Base-by-base conservation (phyloP, 345 rosid species). In the Camelina laxa region DNA sequence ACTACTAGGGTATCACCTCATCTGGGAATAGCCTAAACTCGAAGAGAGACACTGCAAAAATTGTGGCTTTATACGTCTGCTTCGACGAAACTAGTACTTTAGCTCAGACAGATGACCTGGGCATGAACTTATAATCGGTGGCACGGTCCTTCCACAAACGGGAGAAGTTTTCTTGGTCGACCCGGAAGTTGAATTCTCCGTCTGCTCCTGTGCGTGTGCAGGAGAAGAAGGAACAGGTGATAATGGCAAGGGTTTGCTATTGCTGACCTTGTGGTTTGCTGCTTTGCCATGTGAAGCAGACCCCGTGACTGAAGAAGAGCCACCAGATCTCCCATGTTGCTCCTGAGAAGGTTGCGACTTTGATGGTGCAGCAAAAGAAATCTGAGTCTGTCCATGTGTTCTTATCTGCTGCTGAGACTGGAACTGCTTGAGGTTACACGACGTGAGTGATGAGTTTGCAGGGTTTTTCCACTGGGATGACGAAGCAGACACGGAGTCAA, bases 71-170 rank as follows among this genome's bases (percentile, higher is more conserved):
- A 48, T 56, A 76, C 33, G 67, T 35, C 71, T 41, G 60, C 75
- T 61, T 70, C 42, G 10, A 69, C 21, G 49, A 50, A 65, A 50
- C 49, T 73, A 82, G 63, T 87, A 84, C 79, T 82, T 85, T 3
- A 87, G 78, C 60, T 84, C 85, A 9, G 91, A 83, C 27, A 85
- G 64, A 58, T 87, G 88, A 64, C 82, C 79, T 1, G 84, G 67
- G 81, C 81, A 55, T 24, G 85, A 58, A 75, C 82, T 82, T 33
- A 83, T 68, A 71, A 84, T 80, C 9, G 88, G 74, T 49, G 85
- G 85, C 76, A 86, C 80, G 64, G 80, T 87, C 80, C 91, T 85
- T 57, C 89, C 84, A 72, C 91, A 85, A 55, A 84, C 88, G 5
- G 88, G 85, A 61, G 92, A 86, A 8, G 79, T 72, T 59, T 83